Base-by-base conservation (phyloP, 441 rosid genomes). In the Arabidopsis hybrid region DNA sequence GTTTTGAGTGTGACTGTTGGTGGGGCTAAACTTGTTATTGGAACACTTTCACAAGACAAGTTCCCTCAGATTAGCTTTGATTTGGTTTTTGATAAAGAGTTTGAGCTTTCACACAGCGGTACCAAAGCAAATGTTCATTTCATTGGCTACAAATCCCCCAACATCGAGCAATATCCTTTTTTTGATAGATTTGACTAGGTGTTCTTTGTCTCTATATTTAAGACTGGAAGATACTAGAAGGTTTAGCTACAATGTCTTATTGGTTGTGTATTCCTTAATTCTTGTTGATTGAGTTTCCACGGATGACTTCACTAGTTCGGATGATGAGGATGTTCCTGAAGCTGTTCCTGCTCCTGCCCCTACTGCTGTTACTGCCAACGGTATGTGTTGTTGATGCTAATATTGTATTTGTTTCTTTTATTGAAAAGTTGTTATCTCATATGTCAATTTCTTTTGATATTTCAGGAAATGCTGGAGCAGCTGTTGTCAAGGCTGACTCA, bases 11-110 rank as follows among this genome's bases (percentile, higher is more conserved):
- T 88, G 38, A 88, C 78, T 10, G 66, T 86, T 51, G 82, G 69
- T 31, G 86, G 79, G 42, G 51, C 80, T 80, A 94, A 86, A 77
- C 64, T 89, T 67, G 85, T 90, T 8, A 71, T 90, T 55, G 99
- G 92, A 69, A 86, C 87, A 1, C 91, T 94, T 34, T 76, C 85
- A 3, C 34, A 83, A 1, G 90, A 83, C 2, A 85, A 66, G 2
- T 74, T 65, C 57, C 95, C 97, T 34, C 97, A 92, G 52, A 14
- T 88, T 14, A 40, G 82, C 36, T 85, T 90, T 46, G 97, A 94
- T 80, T 74, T 94, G 32, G 94, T 92, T 11, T 92, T 94, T 53
- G 97, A 88, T 58, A 76, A 83, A 60, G 26, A 21, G 26, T 21
- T 21, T 21, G 26, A 21, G 26, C 26, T 21, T 21, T 21, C 26